phyloP scores from a whole-genome alignment of 2,329 filamentous ascomycete species.

The Alternaria brassicae region DNA sequence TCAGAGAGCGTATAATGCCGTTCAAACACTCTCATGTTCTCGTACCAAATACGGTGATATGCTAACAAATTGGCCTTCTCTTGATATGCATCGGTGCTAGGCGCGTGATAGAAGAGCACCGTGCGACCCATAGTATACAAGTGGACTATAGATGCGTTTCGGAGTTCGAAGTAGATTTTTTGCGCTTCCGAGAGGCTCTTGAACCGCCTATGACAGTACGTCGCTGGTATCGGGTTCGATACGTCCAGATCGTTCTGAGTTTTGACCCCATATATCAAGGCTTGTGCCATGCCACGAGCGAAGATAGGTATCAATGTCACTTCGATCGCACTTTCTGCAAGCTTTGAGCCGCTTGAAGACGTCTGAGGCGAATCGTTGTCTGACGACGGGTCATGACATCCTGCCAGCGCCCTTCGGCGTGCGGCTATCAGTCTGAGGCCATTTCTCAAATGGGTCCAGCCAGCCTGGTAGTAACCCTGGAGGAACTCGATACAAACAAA shows the following conservation, averaged over 20 bases:
- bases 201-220: slow-evolving; percentile 9
- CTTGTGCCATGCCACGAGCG: slow-evolving; percentile 25
- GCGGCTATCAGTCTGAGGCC: slow-evolving; percentile 42
- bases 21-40: slow-evolving; percentile 8
- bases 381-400: background rate
- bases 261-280: slow-evolving; percentile 25
- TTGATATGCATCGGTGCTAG: slow-evolving; percentile 7
- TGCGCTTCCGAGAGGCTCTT: slow-evolving; percentile 26
- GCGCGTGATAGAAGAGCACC: background rate
- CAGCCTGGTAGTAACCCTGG: slow-evolving; percentile 51
- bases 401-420: background rate
- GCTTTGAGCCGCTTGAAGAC: background rate
- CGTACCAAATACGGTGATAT: slow-evolving; percentile 28
- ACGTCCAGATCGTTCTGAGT: slow-evolving; percentile 19
- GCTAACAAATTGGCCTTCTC: slow-evolving; percentile 17
- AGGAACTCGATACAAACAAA: slow-evolving; percentile 56
- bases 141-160: slow-evolving; percentile 27
- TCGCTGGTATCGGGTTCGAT: background rate
- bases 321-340: slow-evolving; percentile 14
- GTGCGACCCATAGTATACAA: slow-evolving; percentile 12
- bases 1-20: slow-evolving; percentile 4
- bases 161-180: slow-evolving; percentile 25
- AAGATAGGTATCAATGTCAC: slow-evolving; percentile 33
- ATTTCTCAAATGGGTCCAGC: slow-evolving; percentile 53
- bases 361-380: background rate